Evolutionary conservation across 495 filamentous ascomycete genomes (phyloP).

Genomic region (Hyaloscypha hepaticicola): DNA sequence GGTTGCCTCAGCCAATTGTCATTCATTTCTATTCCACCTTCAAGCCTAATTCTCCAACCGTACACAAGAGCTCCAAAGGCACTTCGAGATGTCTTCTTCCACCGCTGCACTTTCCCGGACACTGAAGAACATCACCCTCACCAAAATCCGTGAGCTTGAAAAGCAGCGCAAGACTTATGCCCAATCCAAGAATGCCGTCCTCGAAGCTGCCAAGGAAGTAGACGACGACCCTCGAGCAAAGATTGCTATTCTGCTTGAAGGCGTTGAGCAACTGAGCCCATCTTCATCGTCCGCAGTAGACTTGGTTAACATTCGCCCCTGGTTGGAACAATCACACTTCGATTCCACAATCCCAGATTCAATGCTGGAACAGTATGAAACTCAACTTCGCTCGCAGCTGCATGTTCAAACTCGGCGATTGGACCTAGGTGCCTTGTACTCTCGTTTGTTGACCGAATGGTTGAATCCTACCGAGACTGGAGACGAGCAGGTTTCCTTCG

Average conservation of each 20-base stretch:
- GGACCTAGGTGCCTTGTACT: conserved; percentile 61
- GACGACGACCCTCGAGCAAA: conserved; percentile 35
- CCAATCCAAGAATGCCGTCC: conserved; percentile 37
- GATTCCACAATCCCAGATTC: conserved; percentile 38
- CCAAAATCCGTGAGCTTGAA: conserved; percentile 61
- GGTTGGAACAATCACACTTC: conserved; percentile 40
- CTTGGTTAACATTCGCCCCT: conserved; percentile 37
- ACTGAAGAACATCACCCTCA: conserved; percentile 61
- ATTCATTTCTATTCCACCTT: background rate
- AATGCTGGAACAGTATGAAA: conserved; percentile 40
- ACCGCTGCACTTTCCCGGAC: conserved; percentile 53
- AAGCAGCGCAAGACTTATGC: conserved; percentile 59
- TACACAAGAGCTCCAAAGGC: background rate
- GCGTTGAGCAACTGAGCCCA: conserved; percentile 39
- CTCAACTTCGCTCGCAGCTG: conserved; percentile 41
- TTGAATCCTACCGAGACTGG: conserved; percentile 36
- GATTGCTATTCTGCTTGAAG: conserved; percentile 40
- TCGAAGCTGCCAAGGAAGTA: conserved; percentile 35
- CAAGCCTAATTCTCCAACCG: too few relatives aligned
- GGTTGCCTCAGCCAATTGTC: background rate
- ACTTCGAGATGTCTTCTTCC: conserved; percentile 25
- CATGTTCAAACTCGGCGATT: conserved; percentile 53
- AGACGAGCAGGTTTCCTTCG: conserved; percentile 9
- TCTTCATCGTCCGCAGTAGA: conserved; percentile 24
- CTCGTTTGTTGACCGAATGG: conserved; percentile 63